Evolutionary conservation across 306 rosid genomes (phyloP).

Genomic region (Cucumis hystrix): DNA sequence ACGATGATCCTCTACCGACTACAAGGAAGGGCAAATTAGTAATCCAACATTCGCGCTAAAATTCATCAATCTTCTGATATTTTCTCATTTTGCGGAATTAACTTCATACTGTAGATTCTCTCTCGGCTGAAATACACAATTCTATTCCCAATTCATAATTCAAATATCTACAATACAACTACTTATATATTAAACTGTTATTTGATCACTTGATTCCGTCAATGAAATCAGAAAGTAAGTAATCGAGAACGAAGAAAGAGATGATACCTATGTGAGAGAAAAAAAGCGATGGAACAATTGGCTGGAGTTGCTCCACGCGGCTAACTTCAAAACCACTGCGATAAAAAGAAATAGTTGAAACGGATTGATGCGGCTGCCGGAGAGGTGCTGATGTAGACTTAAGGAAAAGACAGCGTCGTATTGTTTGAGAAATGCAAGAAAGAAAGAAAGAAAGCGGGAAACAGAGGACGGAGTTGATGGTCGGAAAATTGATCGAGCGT

Average conservation of each 20-base stretch:
- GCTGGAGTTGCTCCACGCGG: neutral
- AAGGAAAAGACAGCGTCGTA: neutral
- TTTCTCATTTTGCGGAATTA: neutral
- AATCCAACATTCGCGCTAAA: neutral
- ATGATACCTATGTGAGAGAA: neutral
- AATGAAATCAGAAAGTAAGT: neutral
- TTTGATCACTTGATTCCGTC: neutral
- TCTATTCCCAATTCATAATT: neutral
- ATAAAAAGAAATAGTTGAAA: neutral
- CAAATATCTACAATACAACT: neutral
- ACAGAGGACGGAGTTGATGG: neutral
- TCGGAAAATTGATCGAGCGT: neutral
- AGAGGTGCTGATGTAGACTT: neutral
- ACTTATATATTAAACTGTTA: neutral
- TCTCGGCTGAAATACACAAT: neutral
- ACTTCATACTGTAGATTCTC: neutral
- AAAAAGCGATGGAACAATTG: neutral
- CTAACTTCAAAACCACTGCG: neutral
- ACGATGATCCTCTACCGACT: neutral
- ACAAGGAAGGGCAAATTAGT: conserved; percentile 6
- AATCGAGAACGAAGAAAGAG: neutral
- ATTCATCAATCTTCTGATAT: neutral
- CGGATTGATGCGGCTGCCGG: neutral
- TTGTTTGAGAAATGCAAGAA: neutral
- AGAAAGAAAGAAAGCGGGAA: neutral